Conservation (phyloP, 2,329 filamentous ascomycete genomes). For the Cucurbitaria berberidis region DNA sequence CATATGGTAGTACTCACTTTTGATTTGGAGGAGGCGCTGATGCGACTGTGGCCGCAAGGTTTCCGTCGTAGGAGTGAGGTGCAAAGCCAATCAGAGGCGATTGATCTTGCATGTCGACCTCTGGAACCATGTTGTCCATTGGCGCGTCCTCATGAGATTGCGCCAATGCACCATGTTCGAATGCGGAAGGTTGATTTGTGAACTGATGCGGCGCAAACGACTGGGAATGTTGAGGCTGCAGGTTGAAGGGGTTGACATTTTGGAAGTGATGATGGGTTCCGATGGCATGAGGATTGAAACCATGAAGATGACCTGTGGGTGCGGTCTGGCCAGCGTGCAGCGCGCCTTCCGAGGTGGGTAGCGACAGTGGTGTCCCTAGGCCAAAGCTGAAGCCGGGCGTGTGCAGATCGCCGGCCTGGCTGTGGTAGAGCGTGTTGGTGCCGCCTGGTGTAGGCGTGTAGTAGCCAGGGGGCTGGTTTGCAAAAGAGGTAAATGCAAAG, state of each 20-base stretch:
- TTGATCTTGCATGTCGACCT: conserved; percentile 66
- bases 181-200: conserved; percentile 78
- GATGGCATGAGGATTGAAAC: conserved; percentile 63
- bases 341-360: conserved; percentile 72
- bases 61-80: conserved; percentile 55
- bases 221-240: conserved; percentile 54
- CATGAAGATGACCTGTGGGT: conserved; percentile 61
- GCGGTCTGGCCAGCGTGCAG: conserved; percentile 64
- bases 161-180: conserved; percentile 72
- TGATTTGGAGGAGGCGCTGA: conserved; percentile 49
- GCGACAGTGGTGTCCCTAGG: conserved; percentile 80
- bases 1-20: conserved; percentile 49
- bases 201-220: conserved; percentile 81
- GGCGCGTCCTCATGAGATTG: conserved; percentile 70
- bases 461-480: conserved; percentile 79
- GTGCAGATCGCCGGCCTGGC: conserved; percentile 84
- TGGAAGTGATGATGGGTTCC: conserved; percentile 57
- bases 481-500: conserved; percentile 78
- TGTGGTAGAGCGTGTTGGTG: conserved; percentile 80
- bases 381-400: conserved; percentile 77
- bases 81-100: conserved; percentile 67
- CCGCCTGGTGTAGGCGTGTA: conserved; percentile 88
- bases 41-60: conserved; percentile 50
- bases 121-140: conserved; percentile 61
- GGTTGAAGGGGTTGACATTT: conserved; percentile 72